Conservation (phyloP, 2,329 filamentous ascomycete species). For the Stemphylium lycopersici region DNA sequence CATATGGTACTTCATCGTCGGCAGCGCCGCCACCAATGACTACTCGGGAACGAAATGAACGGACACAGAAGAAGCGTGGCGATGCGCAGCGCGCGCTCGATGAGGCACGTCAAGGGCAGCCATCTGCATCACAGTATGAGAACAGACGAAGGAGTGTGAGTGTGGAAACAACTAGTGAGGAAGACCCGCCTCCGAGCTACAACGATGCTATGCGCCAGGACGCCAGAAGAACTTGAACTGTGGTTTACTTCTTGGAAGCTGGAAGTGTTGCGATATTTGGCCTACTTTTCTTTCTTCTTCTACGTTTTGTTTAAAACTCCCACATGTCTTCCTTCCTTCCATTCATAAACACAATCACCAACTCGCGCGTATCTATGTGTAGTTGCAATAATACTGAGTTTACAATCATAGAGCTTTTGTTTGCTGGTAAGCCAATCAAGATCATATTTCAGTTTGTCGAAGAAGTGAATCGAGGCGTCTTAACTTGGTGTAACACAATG, state of each 20-base stretch:
- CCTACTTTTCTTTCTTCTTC: not conserved
- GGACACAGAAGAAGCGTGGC: conserved; percentile 18
- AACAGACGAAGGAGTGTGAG: conserved; percentile 21
- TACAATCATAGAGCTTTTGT: no score
- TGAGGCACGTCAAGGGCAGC: conserved; percentile 14
- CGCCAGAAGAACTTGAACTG: not conserved
- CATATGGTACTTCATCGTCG: conserved; percentile 19
- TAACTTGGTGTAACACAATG: not conserved
- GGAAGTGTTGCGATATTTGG: no score
- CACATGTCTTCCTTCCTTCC: no score
- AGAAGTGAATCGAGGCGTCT: not conserved
- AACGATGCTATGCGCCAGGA: conserved; percentile 15
- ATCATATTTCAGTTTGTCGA: no score
- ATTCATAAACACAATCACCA: no score
- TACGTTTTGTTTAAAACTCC: not conserved
- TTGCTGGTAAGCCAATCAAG: no score
- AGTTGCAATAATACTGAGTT: no score
- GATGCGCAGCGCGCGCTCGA: conserved; percentile 11
- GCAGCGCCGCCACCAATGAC: conserved; percentile 9
- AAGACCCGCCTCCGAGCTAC: conserved; percentile 23
- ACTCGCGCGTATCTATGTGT: no score
- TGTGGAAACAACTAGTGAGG: conserved; percentile 14
- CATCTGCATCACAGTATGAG: conserved; percentile 4
- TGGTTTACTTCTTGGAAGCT: not conserved
- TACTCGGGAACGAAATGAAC: conserved; percentile 5